Evolutionary conservation across 306 rosid species (phyloP), one percentile per base, ranked within the genome.

Genomic region (Ziziphus jujuba): DNA sequence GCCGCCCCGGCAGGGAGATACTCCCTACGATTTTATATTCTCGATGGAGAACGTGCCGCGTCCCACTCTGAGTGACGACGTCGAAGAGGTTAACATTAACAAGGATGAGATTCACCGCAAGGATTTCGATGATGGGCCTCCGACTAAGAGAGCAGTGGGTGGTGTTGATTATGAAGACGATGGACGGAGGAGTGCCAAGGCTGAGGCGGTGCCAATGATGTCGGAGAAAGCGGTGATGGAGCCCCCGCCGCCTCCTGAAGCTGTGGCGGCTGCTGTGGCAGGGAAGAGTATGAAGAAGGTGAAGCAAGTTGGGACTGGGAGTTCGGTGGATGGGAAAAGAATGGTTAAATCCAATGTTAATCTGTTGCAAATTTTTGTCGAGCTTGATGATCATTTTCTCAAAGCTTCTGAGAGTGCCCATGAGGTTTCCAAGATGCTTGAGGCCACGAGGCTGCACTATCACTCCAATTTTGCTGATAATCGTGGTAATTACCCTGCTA

Each of bases 401-500:
- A 85, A 85, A 79, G 99, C 99, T 72, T 90, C 97, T 0, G 89
- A 95, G 76, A 82, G 89, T 75, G 96, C 95, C 56, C 92, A 85
- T 38, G 97, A 87, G 44, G 97, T 95, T 74, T 88, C 99, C 8
- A 90, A 95, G 89, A 79, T 95, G 97, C 90, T 95, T 19, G 97
- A 90, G 82, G 97, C 99, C 0, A 90, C 97, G 1, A 67, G 92
- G 51, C 79, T 95, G 43, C 95, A 95, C 62, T 95, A 90, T 83
- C 99, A 95, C 84, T 95, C 99, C 23, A 95, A 95, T 77, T 95
- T 88, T 58, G 99, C 99, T 8, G 97, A 90, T 75, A 95, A 90
- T 79, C 87, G 95, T 72, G 99, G 99, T 90, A 75, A 40, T 45
- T 38, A 0, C n/a, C 14, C 56, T 52, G 9, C 11, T 48, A 14